Conservation (phyloP, 1,284 basidiomycete species). For the Neotropicomus parvogracilis region DNA sequence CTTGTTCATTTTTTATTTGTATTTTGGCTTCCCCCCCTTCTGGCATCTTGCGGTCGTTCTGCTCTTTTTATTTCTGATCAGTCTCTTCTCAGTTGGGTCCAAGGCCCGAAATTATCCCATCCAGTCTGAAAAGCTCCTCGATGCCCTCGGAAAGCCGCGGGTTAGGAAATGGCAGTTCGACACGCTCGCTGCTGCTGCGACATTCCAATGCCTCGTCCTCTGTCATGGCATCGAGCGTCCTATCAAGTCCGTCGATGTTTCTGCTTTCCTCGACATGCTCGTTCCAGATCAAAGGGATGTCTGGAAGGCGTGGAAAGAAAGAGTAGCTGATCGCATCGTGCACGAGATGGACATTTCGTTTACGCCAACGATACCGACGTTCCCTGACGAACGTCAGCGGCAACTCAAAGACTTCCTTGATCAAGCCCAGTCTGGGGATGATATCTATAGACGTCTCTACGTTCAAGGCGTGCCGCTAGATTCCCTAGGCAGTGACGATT, state of each 20-base stretch:
- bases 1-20: no score
- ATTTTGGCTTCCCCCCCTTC: no score
- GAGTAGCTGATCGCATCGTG: background rate
- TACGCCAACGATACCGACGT: slow-evolving; percentile 2
- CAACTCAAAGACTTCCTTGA: background rate
- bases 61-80: no score
- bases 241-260: background rate
- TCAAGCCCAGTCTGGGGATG: background rate
- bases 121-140: slow-evolving; percentile 4
- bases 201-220: slow-evolving; percentile 10
- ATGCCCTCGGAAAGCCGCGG: slow-evolving; percentile 5
- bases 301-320: background rate
- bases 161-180: slow-evolving; percentile 11
- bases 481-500: no score
- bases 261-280: background rate
- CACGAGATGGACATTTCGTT: background rate
- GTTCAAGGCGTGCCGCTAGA: no score
- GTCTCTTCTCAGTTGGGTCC: background rate
- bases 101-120: background rate
- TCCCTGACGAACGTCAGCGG: background rate
- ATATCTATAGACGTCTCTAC: background rate
- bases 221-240: slow-evolving; percentile 7
- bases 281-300: background rate
- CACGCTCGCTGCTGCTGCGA: slow-evolving; percentile 1
- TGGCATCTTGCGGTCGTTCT: background rate